Base-by-base conservation (phyloP, 1,139 yeast genomes). In the Starmera stellimalicola region DNA sequence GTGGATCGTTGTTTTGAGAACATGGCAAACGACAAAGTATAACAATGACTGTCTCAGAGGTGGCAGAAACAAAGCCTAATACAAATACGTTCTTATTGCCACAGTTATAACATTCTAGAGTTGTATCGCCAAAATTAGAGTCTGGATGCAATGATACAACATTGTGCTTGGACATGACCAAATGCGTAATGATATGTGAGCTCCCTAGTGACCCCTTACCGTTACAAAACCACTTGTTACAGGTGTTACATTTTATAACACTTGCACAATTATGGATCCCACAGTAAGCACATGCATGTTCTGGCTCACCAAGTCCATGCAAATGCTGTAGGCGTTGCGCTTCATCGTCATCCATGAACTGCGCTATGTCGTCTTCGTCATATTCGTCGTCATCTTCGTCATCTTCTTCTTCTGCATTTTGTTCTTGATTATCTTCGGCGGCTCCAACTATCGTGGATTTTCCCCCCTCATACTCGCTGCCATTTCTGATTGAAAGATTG, bases 161-260 rank as follows among this genome's bases (percentile, higher is more conserved):
- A 49, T 79, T 77, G 54, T 88, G 96, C 39, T 81, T 75, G 3
- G 95, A 72, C 48, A 83, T 61, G 24, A 85, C 94, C 53, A 87
- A 61, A 57, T 88, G 97, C 14, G 85, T 82, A 12, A 88, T 77
- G 22, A 88, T 83, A 54, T 88, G 97, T 2, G 95, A 81, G 15
- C 88, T 54, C 7, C 11, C 11, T 14, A 11, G 14, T 26, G 72
- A 59, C 8, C 75, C 63, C 38, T 75, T 73, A n/a, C 83, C 70
- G 53, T 88, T 88, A 60, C 97, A 88, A 54, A 88, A 88, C 96
- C 96, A 88, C 53, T 77, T 79, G 49, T 73, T 59, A 57, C 96
- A 87, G 5, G 71, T 65, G 38, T 73, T 72, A 60, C 97, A 88
- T 47, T 79, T 76, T 28, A 82, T 81, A 16, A 87, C 81, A 32